Conservation (phyloP, 352 stramenopile species). For the Phytophthora tentaculata region DNA sequence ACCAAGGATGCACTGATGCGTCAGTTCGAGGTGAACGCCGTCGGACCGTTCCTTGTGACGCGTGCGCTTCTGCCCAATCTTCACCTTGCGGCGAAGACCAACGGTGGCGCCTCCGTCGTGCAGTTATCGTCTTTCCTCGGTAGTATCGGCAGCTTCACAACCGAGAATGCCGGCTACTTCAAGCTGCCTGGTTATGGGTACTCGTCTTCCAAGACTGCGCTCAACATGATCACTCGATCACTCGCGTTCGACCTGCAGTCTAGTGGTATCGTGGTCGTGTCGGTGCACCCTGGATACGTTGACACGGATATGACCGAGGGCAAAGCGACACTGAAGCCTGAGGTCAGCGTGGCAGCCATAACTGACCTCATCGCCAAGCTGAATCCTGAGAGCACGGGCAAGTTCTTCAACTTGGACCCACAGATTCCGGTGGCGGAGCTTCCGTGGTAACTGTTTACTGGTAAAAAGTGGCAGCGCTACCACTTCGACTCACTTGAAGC, state of each 20-base stretch:
- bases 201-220: constrained; percentile 56
- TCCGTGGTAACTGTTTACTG: constrained; percentile 34
- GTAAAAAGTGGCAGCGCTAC: no score
- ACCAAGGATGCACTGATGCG: constrained; percentile 50
- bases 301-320: constrained; percentile 43
- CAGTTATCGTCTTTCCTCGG: constrained; percentile 55
- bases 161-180: not conserved
- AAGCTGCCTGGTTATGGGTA: constrained; percentile 57
- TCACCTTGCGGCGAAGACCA: constrained; percentile 32
- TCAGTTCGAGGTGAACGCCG: constrained; percentile 24
- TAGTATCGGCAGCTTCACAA: constrained; percentile 37
- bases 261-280: constrained; percentile 41
- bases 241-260: constrained; percentile 43
- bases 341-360: constrained; percentile 40
- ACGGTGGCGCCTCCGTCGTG: constrained; percentile 43
- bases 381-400: constrained; percentile 34
- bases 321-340: constrained; percentile 28
- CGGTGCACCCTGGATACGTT: constrained; percentile 60
- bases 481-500: no score
- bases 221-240: constrained; percentile 19
- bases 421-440: constrained; percentile 14
- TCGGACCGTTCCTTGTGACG: constrained; percentile 52
- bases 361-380: constrained; percentile 32
- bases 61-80: constrained; percentile 47
- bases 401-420: constrained; percentile 40